A percentile compares a stretch with the other conserved stretches of the same genome.
Evolutionary conservation across 371 early-diverging fungal genomes (phyloP).

Genomic region (Basidiobolus meristosporus): DNA sequence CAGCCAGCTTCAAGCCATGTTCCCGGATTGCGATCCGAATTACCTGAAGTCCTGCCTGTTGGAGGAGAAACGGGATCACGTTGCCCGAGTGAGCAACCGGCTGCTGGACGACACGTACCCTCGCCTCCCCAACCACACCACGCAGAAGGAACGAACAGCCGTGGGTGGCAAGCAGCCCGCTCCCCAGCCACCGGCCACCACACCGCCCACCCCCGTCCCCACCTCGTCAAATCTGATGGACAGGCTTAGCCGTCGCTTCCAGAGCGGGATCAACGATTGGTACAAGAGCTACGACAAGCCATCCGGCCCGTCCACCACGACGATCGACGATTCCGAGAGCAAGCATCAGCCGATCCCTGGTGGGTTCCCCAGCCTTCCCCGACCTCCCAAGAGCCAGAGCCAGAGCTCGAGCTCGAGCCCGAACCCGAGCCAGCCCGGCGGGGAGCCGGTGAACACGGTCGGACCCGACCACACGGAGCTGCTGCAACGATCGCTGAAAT

Average conservation of each 20-base stretch:
- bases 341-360: no score
- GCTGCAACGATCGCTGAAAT: not conserved
- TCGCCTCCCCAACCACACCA: no score
- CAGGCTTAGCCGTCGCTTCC: not conserved
- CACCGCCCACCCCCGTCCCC: constrained; percentile 1
- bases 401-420: not conserved
- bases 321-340: no score
- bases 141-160: constrained; percentile 2
- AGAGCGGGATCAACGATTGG: not conserved
- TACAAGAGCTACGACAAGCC: not conserved
- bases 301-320: not conserved
- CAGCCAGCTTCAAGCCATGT: constrained; percentile 27
- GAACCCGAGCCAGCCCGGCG: constrained; percentile 15
- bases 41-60: constrained; percentile 29
- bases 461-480: not conserved
- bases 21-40: constrained; percentile 44
- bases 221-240: not conserved
- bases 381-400: not conserved
- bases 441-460: constrained; percentile 26
- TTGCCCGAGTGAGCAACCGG: constrained; percentile 31
- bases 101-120: constrained; percentile 44
- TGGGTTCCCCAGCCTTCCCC: constrained; percentile 5
- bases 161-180: constrained; percentile 1
- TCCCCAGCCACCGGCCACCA: no score
- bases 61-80: constrained; percentile 28